Base-by-base conservation (phyloP, 1,284 basidiomycete species). In the Sphaerobolus stellatus region DNA sequence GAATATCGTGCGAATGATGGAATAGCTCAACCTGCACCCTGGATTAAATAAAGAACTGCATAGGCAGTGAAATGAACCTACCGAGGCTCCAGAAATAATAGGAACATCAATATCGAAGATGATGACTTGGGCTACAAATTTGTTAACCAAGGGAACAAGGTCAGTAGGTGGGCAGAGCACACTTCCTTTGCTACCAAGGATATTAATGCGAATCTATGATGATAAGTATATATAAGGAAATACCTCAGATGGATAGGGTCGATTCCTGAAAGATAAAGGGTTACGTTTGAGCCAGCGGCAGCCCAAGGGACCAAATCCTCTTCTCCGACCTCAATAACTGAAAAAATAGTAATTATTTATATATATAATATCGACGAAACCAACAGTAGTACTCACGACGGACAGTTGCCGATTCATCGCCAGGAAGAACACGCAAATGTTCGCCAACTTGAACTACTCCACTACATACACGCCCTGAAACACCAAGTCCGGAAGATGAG, bases 381-480 rank as follows among this genome's bases (percentile, higher is more conserved):
- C 28, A 27, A 49, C n/a, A 52, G 75, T 61, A 64, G 34, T 14
- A 65, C 77, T 65, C 59, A 94, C 94, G 82, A 75, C 86, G 86
- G 0, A 99, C 89, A 16, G 88, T 71, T 0, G 87, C 92, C 1
- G 81, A 87, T 66, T 96, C 95, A 65, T 98, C 95, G 4, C 96
- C 97, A 0, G 97, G 97, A 1, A 97, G 75, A 33, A 94, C 84
- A 30, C 92, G 80, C 24, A 99, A 63, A 25, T 83, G 78, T 71
- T 99, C 96, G 4, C 97, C 96, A 6, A 95, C 88, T 71, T 98
- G 94, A 1, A 98, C 80, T 25, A 98, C 76, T 11, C 96, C 96
- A 43, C 86, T 85, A 56, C 88, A 90, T 30, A 99, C 75, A 31
- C 95, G 78, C n/a, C 96, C 97, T 24, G 88, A 83, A 0, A 97